These are phyloP conservation scores for Musa troglodytarum DNA, from an alignment of 176 grass and related monocot genomes.

Conservation along the genomic window DNA sequence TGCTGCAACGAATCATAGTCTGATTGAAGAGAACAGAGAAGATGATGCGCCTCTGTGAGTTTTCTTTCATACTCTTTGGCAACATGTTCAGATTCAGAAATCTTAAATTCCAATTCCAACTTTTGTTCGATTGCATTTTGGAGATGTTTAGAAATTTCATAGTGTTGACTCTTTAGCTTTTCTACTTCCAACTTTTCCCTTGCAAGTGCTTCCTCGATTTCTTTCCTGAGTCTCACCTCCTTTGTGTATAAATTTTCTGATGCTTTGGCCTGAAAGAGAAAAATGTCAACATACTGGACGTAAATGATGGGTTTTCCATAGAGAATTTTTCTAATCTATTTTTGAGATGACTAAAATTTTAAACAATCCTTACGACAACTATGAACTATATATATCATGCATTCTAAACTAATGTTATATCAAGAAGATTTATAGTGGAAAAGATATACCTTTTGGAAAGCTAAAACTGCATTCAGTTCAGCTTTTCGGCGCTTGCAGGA, in stretches of 20 bases:
- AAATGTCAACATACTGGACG: background rate
- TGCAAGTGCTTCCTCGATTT: slow-evolving; percentile 25
- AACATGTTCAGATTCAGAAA: slow-evolving; percentile 22
- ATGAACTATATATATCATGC: background rate
- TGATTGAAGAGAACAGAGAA: slow-evolving; percentile 35
- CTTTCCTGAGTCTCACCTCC: slow-evolving; percentile 37
- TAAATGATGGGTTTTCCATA: background rate
- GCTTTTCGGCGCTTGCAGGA: slow-evolving; percentile 46
- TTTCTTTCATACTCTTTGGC: slow-evolving; percentile 37
- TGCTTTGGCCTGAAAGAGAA: slow-evolving; percentile 27
- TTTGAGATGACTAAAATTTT: background rate
- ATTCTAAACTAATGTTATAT: background rate
- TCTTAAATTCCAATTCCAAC: slow-evolving; percentile 28
- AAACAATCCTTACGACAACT: background rate
- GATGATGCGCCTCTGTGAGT: slow-evolving; percentile 21
- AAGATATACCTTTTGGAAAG: slow-evolving; percentile 39
- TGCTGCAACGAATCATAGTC: slow-evolving; percentile 31
- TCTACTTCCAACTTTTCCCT: slow-evolving; percentile 37
- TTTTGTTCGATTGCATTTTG: slow-evolving; percentile 29
- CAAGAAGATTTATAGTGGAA: background rate
- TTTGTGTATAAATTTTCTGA: slow-evolving; percentile 33
- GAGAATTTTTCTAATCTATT: slow-evolving; percentile 2
- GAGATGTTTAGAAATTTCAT: slow-evolving; percentile 23
- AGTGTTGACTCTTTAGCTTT: slow-evolving; percentile 28
- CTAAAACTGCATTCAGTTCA: slow-evolving; percentile 34